Conservation (phyloP, 2,329 filamentous ascomycete genomes). For the Bipolaris cookei region DNA sequence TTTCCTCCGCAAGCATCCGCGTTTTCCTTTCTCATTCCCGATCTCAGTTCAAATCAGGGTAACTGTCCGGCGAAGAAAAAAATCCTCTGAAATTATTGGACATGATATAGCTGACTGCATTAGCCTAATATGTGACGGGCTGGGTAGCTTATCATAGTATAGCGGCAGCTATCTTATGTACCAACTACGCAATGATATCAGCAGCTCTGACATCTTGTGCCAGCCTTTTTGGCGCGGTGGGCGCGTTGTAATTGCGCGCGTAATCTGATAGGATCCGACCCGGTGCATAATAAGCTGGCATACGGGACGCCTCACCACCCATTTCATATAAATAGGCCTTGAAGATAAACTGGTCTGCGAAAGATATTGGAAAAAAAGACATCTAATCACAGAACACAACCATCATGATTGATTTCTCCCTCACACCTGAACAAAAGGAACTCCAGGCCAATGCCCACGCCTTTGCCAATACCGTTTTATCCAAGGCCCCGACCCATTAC, state of each 20-base stretch:
- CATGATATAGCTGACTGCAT: neutral
- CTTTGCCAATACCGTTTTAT: slow-evolving; percentile 6
- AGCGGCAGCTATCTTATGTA: too few relatives aligned
- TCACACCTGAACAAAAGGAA: neutral
- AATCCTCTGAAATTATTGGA: neutral
- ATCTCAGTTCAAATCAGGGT: neutral
- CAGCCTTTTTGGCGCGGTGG: too few relatives aligned
- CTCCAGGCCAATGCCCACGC: neutral
- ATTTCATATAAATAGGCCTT: neutral
- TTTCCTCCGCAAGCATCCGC: slow-evolving; percentile 2
- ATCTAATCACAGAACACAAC: neutral
- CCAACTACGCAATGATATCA: too few relatives aligned
- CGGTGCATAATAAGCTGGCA: neutral
- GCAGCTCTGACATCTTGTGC: too few relatives aligned
- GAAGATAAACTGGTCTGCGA: neutral
- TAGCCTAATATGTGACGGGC: too few relatives aligned
- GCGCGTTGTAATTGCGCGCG: too few relatives aligned
- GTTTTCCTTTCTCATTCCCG: neutral
- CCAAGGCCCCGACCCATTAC: slow-evolving; percentile 26
- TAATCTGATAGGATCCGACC: too few relatives aligned
- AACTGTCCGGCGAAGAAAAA: neutral
- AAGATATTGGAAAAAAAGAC: neutral
- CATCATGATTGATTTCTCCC: neutral
- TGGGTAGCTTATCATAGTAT: too few relatives aligned
- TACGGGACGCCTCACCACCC: neutral